Evolutionary conservation across 2,329 filamentous ascomycete genomes (phyloP).

Genomic region (Metarhizium rileyi): DNA sequence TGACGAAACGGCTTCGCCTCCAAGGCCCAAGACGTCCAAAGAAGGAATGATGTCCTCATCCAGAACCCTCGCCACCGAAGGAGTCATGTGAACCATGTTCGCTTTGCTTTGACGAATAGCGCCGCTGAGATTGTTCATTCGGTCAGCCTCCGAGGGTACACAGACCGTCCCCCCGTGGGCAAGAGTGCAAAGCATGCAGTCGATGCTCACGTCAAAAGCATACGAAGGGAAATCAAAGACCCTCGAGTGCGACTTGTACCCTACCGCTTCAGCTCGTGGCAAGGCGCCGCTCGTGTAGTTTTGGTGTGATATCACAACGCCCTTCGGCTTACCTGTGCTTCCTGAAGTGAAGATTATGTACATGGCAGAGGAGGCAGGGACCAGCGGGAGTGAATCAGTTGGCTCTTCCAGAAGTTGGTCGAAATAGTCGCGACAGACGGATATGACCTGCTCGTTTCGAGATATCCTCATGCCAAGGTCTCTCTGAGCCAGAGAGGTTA

Average conservation of each 20-base stretch:
- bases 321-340: slow-evolving; percentile 55
- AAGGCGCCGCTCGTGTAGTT: slow-evolving; percentile 37
- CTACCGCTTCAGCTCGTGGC: slow-evolving; percentile 31
- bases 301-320: slow-evolving; percentile 42
- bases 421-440: slow-evolving; percentile 19
- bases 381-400: slow-evolving; percentile 19
- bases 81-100: background rate
- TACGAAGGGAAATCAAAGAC: slow-evolving; percentile 19
- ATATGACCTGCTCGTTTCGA: slow-evolving; percentile 22
- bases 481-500: slow-evolving; percentile 30
- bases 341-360: slow-evolving; percentile 58
- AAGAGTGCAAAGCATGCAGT: slow-evolving; percentile 4
- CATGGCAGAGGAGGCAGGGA: slow-evolving; percentile 33
- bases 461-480: slow-evolving; percentile 28
- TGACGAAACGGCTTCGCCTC: slow-evolving; percentile 1
- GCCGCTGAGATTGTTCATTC: background rate
- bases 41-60: background rate
- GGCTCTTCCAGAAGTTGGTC: slow-evolving; percentile 11
- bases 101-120: background rate
- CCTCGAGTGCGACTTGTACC: slow-evolving; percentile 30
- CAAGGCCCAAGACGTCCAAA: background rate
- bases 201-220: slow-evolving; percentile 6
- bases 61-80: background rate
- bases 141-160: slow-evolving; percentile 5
- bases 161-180: slow-evolving; percentile 6